Evolutionary conservation across 495 filamentous ascomycete genomes (phyloP).

Genomic region (Xylaria venustula): DNA sequence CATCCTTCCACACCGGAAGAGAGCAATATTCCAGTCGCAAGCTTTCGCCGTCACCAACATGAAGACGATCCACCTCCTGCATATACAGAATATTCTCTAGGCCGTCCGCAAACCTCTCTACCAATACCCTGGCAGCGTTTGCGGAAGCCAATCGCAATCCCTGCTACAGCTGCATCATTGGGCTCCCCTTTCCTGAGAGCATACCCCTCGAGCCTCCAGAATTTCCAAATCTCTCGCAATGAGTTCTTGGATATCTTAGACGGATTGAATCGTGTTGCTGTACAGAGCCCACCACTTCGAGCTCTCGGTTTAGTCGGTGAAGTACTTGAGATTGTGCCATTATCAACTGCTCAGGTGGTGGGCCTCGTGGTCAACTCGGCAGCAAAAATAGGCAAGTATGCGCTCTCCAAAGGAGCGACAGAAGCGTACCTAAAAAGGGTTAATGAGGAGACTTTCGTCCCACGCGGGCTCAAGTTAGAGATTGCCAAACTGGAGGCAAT

Average conservation of each 20-base stretch:
- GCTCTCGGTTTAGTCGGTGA: not conserved
- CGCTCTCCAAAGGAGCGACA: not conserved
- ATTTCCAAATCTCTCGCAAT: not conserved
- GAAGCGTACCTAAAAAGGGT: not conserved
- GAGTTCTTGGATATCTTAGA: not conserved
- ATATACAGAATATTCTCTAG: not conserved
- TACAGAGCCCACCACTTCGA: not conserved
- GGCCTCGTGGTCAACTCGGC: not conserved
- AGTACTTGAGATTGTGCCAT: not conserved
- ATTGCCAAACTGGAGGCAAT: constrained; percentile 2
- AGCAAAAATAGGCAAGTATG: not conserved
- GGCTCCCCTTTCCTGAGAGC: constrained; percentile 7
- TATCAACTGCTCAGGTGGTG: not conserved
- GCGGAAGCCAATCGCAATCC: not conserved
- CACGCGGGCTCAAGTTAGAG: constrained; percentile 1
- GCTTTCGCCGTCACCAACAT: not conserved
- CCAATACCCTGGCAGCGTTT: not conserved
- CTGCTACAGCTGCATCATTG: not conserved
- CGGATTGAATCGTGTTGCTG: constrained; percentile 1
- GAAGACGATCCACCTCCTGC: not conserved
- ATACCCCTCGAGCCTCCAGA: not conserved
- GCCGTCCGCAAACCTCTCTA: not conserved
- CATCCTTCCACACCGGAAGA: no score
- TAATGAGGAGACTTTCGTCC: not conserved
- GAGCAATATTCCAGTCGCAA: not conserved